These are phyloP conservation scores for Rhynchospora tenuis DNA, from an alignment of 176 grass and related monocot species.

Conservation along the genomic window DNA sequence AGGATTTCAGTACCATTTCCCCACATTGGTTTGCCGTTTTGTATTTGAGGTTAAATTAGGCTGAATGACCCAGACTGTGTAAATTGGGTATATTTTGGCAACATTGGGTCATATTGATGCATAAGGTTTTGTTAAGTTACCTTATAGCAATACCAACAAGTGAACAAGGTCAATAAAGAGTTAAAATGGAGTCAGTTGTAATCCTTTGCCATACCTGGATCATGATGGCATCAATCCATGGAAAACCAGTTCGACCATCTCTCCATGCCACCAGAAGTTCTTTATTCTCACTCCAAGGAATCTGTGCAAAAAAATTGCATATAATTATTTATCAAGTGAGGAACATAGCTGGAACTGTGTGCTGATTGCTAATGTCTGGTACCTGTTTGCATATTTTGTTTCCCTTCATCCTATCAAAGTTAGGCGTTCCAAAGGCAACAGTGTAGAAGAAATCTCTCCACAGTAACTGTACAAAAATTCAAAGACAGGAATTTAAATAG, in stretches of 20 bases:
- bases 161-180: not conserved
- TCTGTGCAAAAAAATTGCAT: slow-evolving; percentile 27
- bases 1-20: not conserved
- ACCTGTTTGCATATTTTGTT: slow-evolving; percentile 93
- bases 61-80: not conserved
- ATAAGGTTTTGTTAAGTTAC: not conserved
- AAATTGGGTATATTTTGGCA: not conserved
- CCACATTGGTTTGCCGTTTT: not conserved
- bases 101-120: not conserved
- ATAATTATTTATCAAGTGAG: not conserved
- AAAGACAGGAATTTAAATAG: not conserved
- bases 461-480: slow-evolving; percentile 45
- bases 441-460: slow-evolving; percentile 94
- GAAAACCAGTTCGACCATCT: slow-evolving; percentile 78
- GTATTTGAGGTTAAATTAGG: not conserved
- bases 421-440: slow-evolving; percentile 63
- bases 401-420: slow-evolving; percentile 79
- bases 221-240: slow-evolving; percentile 98
- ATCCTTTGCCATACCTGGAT: slow-evolving; percentile 52
- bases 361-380: not conserved
- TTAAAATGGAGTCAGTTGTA: not conserved
- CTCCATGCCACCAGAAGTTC: slow-evolving; percentile 75
- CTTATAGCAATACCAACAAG: not conserved
- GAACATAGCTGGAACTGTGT: not conserved
- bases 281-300: slow-evolving; percentile 72